Percentiles rank a stretch among this genome's conserved stretches.
These are phyloP conservation scores for Clitoria ternatea DNA, from an alignment of 306 rosid genomes.

Conservation along the genomic window DNA sequence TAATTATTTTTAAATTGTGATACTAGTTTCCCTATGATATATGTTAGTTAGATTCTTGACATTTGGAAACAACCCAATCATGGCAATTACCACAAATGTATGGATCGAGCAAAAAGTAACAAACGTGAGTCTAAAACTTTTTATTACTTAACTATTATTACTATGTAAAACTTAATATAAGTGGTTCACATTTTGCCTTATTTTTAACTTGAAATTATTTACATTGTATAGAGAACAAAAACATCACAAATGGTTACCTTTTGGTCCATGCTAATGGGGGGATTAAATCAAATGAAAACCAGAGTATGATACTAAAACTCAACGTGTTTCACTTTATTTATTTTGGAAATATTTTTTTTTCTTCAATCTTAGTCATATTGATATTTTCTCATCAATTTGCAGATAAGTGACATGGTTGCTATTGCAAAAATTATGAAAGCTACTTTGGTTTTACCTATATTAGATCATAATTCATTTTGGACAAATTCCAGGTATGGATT, in stretches of 20 bases:
- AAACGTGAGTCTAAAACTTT: slow-evolving; percentile 26
- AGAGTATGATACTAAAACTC: slow-evolving; percentile 43
- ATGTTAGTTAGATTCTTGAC: slow-evolving; percentile 47
- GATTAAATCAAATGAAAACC: slow-evolving; percentile 70
- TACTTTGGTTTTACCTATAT: slow-evolving; percentile 59
- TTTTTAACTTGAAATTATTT: slow-evolving; percentile 19
- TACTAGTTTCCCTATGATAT: slow-evolving; percentile 30
- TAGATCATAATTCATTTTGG: slow-evolving; percentile 71
- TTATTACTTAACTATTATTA: background rate
- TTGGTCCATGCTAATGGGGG: slow-evolving; percentile 63
- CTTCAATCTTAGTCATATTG: background rate
- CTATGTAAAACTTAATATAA: background rate
- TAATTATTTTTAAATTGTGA: slow-evolving; percentile 26
- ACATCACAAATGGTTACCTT: slow-evolving; percentile 56
- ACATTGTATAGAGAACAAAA: slow-evolving; percentile 26
- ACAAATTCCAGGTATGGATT: slow-evolving; percentile 51
- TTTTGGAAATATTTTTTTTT: too few species aligned
- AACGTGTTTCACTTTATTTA: too few species aligned
- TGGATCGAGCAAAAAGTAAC: slow-evolving; percentile 17
- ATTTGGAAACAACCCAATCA: slow-evolving; percentile 55
- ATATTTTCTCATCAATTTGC: background rate
- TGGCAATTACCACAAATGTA: slow-evolving; percentile 40
- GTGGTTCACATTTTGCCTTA: background rate
- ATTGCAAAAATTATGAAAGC: slow-evolving; percentile 69
- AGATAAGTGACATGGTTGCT: slow-evolving; percentile 83